phyloP scores from a whole-genome alignment of 2,329 filamentous ascomycete species.

The Mariannaea elegans region DNA sequence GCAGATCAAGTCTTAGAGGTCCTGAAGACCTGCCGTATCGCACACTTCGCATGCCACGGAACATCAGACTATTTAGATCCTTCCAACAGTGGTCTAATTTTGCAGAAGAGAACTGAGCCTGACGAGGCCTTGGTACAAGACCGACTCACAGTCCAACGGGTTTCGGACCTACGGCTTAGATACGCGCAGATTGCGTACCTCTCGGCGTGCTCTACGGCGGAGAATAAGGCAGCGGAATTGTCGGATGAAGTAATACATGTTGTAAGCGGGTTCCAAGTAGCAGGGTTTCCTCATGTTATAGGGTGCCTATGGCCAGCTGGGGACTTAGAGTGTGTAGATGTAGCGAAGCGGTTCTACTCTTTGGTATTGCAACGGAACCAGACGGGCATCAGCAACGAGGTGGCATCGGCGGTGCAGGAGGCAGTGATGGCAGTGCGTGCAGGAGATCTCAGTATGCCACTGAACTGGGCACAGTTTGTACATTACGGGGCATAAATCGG shows the following conservation, averaged over 20 bases:
- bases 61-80: conserved; percentile 23
- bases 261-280: conserved; percentile 47
- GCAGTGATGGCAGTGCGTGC: background rate
- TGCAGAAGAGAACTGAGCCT: conserved; percentile 21
- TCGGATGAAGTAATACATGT: conserved; percentile 47
- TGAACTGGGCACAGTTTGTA: background rate
- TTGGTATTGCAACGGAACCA: background rate
- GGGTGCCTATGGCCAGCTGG: conserved; percentile 44
- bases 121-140: conserved; percentile 1
- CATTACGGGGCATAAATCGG: background rate
- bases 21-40: conserved; percentile 17
- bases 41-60: conserved; percentile 35
- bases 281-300: conserved; percentile 46
- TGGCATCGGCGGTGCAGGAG: background rate
- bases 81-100: conserved; percentile 31
- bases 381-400: background rate
- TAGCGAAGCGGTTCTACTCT: conserved; percentile 21
- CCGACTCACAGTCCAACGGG: background rate
- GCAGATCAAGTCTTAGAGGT: conserved; percentile 7
- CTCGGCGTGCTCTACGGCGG: conserved; percentile 49
- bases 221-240: conserved; percentile 34
- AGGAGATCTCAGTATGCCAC: background rate
- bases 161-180: conserved; percentile 5
- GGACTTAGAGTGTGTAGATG: conserved; percentile 35
- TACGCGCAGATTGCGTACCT: conserved; percentile 44